Percentiles rank a stretch among this genome's conserved stretches.
phyloP scores from a whole-genome alignment of 139 green algal species.

The Zygnema cylindricum region DNA sequence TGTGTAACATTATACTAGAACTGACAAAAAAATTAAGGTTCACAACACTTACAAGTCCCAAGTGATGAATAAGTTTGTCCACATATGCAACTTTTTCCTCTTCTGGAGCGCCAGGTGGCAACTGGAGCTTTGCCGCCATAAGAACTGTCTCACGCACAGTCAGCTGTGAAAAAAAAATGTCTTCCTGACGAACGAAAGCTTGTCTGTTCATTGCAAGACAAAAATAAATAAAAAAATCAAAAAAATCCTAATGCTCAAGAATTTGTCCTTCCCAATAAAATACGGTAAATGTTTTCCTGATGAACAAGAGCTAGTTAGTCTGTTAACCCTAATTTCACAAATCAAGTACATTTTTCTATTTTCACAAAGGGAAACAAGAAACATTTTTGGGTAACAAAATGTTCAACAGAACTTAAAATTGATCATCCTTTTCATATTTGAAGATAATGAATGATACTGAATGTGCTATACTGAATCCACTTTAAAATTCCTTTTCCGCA shows the following conservation, averaged over 20 bases:
- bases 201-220: conserved; percentile 28
- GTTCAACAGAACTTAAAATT: no score
- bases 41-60: conserved; percentile 44
- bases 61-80: conserved; percentile 50
- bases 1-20: no score
- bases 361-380: no score
- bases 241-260: not conserved
- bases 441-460: no score
- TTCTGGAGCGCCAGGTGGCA: conserved; percentile 37
- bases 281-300: not conserved
- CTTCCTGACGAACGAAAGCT: conserved; percentile 59
- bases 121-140: conserved; percentile 59
- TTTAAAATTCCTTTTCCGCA: no score
- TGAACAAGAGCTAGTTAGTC: not conserved
- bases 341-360: no score
- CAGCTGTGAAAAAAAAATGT: conserved; percentile 65
- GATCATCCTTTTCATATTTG: no score
- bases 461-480: no score
- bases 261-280: not conserved
- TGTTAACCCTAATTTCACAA: no score
- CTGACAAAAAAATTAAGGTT: no score
- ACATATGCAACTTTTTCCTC: conserved; percentile 48
- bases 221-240: not conserved
- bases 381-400: no score
- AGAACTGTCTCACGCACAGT: conserved; percentile 58